A percentile compares a stretch with the other conserved stretches of the same genome.
Conservation (phyloP, 1,139 yeast genomes). For the Suhomyces atakaporum region DNA sequence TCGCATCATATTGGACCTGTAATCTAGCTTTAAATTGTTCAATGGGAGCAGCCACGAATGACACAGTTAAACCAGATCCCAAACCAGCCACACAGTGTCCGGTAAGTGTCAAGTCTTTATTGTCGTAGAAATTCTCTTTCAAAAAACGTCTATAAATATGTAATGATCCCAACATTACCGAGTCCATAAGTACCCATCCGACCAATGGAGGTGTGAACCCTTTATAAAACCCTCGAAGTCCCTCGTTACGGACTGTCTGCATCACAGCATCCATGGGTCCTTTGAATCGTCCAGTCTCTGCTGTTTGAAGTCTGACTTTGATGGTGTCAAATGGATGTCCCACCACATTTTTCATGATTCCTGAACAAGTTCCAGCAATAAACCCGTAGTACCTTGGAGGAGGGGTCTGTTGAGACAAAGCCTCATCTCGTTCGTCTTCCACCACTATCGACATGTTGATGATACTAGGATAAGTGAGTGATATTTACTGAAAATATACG, state of each 20-base stretch:
- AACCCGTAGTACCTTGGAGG: conserved; percentile 72
- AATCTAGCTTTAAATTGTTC: conserved; percentile 87
- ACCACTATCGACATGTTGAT: conserved; percentile 14
- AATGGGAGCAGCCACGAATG: conserved; percentile 91
- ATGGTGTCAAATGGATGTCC: conserved; percentile 95
- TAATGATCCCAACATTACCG: conserved; percentile 82
- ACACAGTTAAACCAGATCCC: conserved; percentile 91
- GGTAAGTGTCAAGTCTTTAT: conserved; percentile 60
- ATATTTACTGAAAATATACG: too few relatives aligned
- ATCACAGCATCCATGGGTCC: conserved; percentile 83
- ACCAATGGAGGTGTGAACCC: conserved; percentile 91
- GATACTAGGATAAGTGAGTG: conserved; percentile 1
- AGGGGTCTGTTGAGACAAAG: conserved; percentile 16
- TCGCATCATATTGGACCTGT: conserved; percentile 86
- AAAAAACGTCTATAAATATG: conserved; percentile 72
- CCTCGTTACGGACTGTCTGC: conserved; percentile 74
- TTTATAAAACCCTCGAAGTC: conserved; percentile 73
- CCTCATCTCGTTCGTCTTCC: conserved; percentile 14
- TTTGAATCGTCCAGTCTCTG: conserved; percentile 65
- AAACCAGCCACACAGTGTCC: conserved; percentile 76
- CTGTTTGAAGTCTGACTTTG: conserved; percentile 85
- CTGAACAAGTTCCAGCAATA: conserved; percentile 85
- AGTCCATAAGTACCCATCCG: conserved; percentile 94
- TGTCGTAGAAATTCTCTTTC: conserved; percentile 61
- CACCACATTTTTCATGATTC: conserved; percentile 81